Base-by-base conservation (phyloP, 805 yeast species). In the Lipomyces anomalus region DNA sequence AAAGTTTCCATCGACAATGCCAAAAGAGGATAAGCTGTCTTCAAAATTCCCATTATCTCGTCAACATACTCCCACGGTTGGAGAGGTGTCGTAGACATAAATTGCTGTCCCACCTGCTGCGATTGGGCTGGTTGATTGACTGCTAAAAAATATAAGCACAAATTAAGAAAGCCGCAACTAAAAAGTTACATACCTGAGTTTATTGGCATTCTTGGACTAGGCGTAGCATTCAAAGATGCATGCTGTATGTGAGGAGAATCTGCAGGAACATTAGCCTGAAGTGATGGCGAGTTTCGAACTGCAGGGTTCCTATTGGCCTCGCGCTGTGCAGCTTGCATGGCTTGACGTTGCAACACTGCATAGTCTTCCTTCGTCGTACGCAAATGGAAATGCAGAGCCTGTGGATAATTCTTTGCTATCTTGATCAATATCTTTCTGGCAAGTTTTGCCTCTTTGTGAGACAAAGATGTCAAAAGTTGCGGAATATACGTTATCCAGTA, bases 401-500 rank as follows among this genome's bases (percentile, higher is more conserved):
- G 99, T 1, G 99, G 99, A 67, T 84, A 94, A 43, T 88, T 82
- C 69, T 92, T 92, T 1, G 98, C 98, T 60, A 92, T 92, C 55
- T 92, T 74, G 43, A 88, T 84, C 61, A 92, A 73, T 36, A 92
- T 84, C 57, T 81, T 88, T 50, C 95, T 81, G 1, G 90, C 96
- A 63, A 88, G 72, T 45, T 78, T 75, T 0, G 97, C 97, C 62
- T 92, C 97, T 57, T 80, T 83, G 57, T 88, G 95, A 1, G 97
- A 85, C 49, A 92, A 70, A 0, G 95, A 82, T 0, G 96, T 82
- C 56, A 92, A 70, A 48, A 92, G 71, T 65, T 94, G 98, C 2
- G 98, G 98, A 55, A 92, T 88, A 59, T 84, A 92, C 0, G 97
- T 87, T 37, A 92, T 87, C 97, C 97, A 92, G 64, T 90, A 90